These are phyloP conservation scores for Hibiscus trionum DNA, from an alignment of 345 rosid genomes.

Conservation along the genomic window DNA sequence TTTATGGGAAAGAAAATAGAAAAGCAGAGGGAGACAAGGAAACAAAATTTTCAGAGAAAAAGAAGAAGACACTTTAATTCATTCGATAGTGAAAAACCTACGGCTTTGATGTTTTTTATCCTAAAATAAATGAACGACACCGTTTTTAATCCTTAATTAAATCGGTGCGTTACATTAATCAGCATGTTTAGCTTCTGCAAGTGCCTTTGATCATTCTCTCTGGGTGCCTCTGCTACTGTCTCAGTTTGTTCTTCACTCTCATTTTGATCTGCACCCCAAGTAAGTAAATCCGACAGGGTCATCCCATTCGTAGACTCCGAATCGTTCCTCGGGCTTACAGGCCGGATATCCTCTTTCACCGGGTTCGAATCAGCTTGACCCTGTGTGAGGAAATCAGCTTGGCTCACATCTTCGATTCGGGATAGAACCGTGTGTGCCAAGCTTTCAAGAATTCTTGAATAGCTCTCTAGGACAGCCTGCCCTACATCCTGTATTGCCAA, in stretches of 20 bases:
- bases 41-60: too few species aligned
- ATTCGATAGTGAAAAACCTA: too few species aligned
- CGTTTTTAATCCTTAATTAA: too few species aligned
- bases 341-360: neutral
- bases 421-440: neutral
- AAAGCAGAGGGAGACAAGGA: too few species aligned
- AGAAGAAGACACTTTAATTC: too few species aligned
- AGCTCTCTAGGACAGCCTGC: constrained; percentile 86
- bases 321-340: neutral
- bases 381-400: neutral
- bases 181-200: constrained; percentile 23
- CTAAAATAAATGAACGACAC: too few species aligned
- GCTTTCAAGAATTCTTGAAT: constrained; percentile 85
- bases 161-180: too few species aligned
- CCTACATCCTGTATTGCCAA: constrained; percentile 60
- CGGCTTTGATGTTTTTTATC: too few species aligned
- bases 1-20: too few species aligned
- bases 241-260: neutral
- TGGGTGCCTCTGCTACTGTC: neutral
- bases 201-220: constrained; percentile 24
- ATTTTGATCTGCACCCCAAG: neutral
- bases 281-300: neutral
- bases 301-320: neutral
- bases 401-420: neutral
- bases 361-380: neutral